A percentile compares a stretch with the other conserved stretches of the same genome.
Conservation (phyloP, 2,329 filamentous ascomycete genomes). For the Cytospora schulzeri region DNA sequence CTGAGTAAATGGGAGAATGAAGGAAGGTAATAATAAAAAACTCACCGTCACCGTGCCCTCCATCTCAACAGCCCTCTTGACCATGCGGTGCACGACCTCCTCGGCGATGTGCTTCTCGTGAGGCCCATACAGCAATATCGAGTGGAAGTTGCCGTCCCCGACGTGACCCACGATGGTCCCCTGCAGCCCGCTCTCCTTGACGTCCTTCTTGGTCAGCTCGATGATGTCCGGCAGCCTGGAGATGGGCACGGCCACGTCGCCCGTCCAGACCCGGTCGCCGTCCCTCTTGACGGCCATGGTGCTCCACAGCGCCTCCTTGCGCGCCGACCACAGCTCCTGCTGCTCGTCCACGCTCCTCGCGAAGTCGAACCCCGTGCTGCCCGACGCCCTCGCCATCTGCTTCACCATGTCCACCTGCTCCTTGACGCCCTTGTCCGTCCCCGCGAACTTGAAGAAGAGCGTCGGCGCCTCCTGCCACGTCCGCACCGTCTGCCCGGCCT, state of each 20-base stretch:
- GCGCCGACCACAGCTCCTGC: conserved; percentile 68
- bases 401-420: conserved; percentile 75
- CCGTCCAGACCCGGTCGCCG: conserved; percentile 63
- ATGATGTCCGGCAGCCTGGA: conserved; percentile 57
- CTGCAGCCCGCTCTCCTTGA: conserved; percentile 46
- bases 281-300: conserved; percentile 57
- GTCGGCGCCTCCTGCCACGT: conserved; percentile 74
- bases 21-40: conserved; percentile 8
- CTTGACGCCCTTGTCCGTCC: conserved; percentile 70
- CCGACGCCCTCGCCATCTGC: conserved; percentile 60
- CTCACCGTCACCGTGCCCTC: conserved; percentile 78
- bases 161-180: conserved; percentile 69
- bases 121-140: conserved; percentile 64
- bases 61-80: conserved; percentile 80
- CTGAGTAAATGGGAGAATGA: not conserved
- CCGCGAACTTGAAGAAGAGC: conserved; percentile 82
- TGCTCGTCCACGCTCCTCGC: conserved; percentile 70
- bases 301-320: conserved; percentile 48
- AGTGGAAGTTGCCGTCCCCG: conserved; percentile 79
- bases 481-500: conserved; percentile 65
- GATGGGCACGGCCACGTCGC: conserved; percentile 70
- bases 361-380: conserved; percentile 75
- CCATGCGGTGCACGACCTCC: conserved; percentile 77
- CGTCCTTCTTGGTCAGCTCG: conserved; percentile 40
- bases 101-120: conserved; percentile 68